Conservation (phyloP, 192 early-diverging fungal species). For the Coemansia sp. region DNA sequence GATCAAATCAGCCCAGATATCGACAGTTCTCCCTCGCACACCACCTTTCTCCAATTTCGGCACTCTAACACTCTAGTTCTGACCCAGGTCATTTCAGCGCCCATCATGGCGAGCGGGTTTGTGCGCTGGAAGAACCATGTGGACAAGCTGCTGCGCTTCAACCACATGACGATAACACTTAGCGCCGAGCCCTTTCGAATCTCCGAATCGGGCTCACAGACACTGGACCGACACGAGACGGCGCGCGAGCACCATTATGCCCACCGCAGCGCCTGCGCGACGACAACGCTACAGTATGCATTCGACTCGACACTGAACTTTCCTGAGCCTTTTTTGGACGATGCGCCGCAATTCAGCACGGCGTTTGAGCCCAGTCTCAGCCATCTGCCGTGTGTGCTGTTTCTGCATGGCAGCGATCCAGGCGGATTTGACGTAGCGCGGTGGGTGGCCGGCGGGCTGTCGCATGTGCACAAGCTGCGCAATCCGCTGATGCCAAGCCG, state of each 20-base stretch:
- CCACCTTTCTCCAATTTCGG: background rate
- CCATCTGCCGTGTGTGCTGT: conserved; percentile 49
- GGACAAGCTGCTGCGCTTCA: conserved; percentile 53
- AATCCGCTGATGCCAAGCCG: conserved; percentile 51
- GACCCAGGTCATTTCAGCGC: conserved; percentile 15
- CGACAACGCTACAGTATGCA: conserved; percentile 51
- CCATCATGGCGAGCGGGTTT: conserved; percentile 48
- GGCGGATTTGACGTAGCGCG: conserved; percentile 57
- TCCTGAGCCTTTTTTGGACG: conserved; percentile 46
- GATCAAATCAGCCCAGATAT: background rate
- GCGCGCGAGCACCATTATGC: conserved; percentile 22
- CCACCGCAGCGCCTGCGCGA: conserved; percentile 15
- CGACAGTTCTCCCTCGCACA: background rate
- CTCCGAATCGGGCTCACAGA: conserved; percentile 24
- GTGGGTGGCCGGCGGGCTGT: conserved; percentile 53
- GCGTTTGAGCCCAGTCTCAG: conserved; percentile 53
- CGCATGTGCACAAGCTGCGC: conserved; percentile 42
- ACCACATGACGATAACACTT: conserved; percentile 55
- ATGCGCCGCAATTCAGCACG: conserved; percentile 51
- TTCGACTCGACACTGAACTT: conserved; percentile 52
- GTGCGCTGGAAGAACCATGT: conserved; percentile 54
- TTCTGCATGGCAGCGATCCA: conserved; percentile 47
- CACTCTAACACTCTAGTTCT: background rate
- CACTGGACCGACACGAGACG: conserved; percentile 1
- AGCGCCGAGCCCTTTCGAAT: conserved; percentile 38